phyloP scores from a whole-genome alignment of 768 basidiomycete genomes.

The Asterophora parasitica region DNA sequence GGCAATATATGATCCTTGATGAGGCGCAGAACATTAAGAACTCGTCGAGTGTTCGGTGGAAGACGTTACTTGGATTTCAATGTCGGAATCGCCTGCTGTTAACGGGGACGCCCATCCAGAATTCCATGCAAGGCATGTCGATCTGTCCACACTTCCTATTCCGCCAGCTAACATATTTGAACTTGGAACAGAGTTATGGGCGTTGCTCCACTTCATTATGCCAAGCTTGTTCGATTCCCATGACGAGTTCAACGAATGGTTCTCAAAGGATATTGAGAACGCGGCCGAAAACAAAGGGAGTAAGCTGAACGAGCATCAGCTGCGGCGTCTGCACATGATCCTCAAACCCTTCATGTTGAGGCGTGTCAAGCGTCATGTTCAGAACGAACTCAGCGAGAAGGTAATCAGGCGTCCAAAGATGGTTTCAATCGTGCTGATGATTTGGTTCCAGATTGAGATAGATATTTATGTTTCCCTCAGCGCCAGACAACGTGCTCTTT shows the following conservation, averaged over 20 bases:
- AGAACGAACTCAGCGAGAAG: constrained; percentile 99
- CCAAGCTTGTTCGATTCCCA: constrained; percentile 98
- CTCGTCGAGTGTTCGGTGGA: constrained; percentile 94
- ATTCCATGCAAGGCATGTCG: constrained; percentile 92
- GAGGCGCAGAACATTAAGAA: constrained; percentile 99
- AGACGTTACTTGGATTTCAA: constrained; percentile 91
- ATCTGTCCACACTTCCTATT: background rate
- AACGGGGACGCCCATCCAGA: constrained; percentile 98
- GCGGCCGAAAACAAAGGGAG: constrained; percentile 87
- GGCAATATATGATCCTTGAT: constrained; percentile 99
- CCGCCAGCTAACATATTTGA: constrained; percentile 9
- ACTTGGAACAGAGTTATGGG: constrained; percentile 79
- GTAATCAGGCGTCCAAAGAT: constrained; percentile 30
- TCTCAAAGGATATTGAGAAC: constrained; percentile 98
- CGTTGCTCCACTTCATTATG: constrained; percentile 99
- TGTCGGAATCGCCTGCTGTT: constrained; percentile 92
- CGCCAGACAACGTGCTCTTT: constrained; percentile 86
- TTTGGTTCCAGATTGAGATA: constrained; percentile 75
- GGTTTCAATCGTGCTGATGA: background rate
- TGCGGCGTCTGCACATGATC: constrained; percentile 96
- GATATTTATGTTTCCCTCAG: constrained; percentile 94
- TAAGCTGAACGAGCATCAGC: constrained; percentile 91
- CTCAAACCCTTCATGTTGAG: constrained; percentile 99
- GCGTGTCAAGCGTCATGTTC: constrained; percentile 96
- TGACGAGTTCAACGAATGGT: constrained; percentile 99